Evolutionary conservation across 2,329 filamentous ascomycete genomes (phyloP), one percentile per base, ranked within the genome.

Genomic region (Cryphonectria japonica): DNA sequence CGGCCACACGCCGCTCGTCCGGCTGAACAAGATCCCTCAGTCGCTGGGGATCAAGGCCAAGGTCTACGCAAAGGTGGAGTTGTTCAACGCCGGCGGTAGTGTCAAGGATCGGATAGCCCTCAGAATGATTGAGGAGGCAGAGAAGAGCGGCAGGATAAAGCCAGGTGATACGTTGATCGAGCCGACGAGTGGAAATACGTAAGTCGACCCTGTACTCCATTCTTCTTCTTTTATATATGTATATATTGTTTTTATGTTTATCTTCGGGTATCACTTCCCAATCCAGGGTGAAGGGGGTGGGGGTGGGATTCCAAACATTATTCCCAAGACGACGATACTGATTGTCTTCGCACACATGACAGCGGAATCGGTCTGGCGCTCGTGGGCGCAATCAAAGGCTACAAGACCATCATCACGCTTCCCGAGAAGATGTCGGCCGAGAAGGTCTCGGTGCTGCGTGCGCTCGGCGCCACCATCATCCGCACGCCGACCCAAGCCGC

Each of bases 361-460:
- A 87, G 85, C 71, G 96, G 96, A 75, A 99, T 99, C 75, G 96
- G 96, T 32, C 87, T 99, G 57, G 96, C 96, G 39, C 89, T 99
- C 46, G 95, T 98, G 26, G 95, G 90, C 71, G 96, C 96, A 22
- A 93, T 99, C 78, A 98, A 98, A 85, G 95, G 95, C 75, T 99
- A 98, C 87, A 95, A 95, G 83, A 97, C 95, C 57, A 98, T 99
- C 83, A 99, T 99, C 81, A 99, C 96, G 14, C 89, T 99, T 62
- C 96, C 96, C 67, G 96, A 99, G 84, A 99, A 99, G 87, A 99
- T 99, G 96, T 98, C 94, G 1, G 93, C 94, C 64, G 96, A 99
- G 83, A 99, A 99, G 83, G 96, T 99, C 54, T 92, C 95, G 2
- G 96, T 99, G 39, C 87, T 99, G 73, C 93, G 94, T 77, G 95